Evolutionary conservation across 306 rosid genomes (phyloP).

Genomic region (Neltuma alba): DNA sequence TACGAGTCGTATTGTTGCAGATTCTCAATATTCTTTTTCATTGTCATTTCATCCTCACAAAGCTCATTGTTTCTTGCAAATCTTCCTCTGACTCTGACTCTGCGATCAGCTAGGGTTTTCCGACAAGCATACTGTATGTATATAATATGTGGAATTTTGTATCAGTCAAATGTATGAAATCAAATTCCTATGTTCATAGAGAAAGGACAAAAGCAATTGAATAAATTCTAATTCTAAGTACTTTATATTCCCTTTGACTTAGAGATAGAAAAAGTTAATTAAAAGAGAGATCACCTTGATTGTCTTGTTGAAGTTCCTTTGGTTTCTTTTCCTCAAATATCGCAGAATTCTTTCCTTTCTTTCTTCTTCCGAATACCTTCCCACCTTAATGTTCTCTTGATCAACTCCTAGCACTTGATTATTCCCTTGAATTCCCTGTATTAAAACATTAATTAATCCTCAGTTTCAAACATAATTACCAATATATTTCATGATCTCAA

Average conservation of each 20-base stretch:
- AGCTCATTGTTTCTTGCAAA: constrained; percentile 82
- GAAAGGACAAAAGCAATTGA: constrained; percentile 1
- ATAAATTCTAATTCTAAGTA: not conserved
- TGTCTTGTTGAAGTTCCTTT: constrained; percentile 91
- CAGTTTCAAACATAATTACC: not conserved
- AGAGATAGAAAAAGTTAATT: not conserved
- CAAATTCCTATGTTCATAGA: not conserved
- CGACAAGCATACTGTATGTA: constrained; percentile 85
- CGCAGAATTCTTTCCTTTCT: constrained; percentile 84
- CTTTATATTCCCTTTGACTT: not conserved
- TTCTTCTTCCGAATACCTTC: constrained; percentile 89
- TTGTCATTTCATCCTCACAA: constrained; percentile 44
- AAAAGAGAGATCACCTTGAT: constrained; percentile 53
- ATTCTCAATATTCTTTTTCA: constrained; percentile 40
- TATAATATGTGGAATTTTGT: not conserved
- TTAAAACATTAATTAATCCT: not conserved
- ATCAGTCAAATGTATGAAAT: not conserved
- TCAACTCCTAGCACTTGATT: constrained; percentile 56
- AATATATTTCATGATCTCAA: not conserved
- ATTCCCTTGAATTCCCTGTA: constrained; percentile 66
- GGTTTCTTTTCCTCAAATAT: constrained; percentile 93
- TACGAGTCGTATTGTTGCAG: constrained; percentile 43
- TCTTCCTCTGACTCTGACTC: constrained; percentile 95
- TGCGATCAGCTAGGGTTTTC: constrained; percentile 90
- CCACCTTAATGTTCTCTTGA: constrained; percentile 71